A percentile compares a stretch with the other conserved stretches of the same genome.
These are phyloP conservation scores for Tricharina praecox DNA, from an alignment of 495 filamentous ascomycete species.

Conservation along the genomic window DNA sequence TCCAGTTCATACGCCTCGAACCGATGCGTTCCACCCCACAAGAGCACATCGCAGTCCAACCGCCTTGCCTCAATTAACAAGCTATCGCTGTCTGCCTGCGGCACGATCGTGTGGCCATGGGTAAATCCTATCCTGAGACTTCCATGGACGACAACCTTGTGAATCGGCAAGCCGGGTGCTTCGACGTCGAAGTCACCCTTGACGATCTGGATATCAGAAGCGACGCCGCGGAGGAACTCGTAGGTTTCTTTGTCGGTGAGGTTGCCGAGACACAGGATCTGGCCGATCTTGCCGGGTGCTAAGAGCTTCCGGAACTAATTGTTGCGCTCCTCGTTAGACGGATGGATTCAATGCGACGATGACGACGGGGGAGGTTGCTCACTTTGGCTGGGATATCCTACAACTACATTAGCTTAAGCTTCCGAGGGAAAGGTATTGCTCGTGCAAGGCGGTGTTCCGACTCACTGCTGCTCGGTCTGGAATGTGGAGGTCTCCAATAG, in stretches of 20 bases:
- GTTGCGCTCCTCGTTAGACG: constrained; percentile 10
- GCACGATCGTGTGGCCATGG: constrained; percentile 89
- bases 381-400: constrained; percentile 88
- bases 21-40: constrained; percentile 92
- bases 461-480: constrained; percentile 78
- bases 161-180: constrained; percentile 73
- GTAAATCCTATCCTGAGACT: constrained; percentile 88
- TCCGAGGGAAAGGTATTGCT: background rate
- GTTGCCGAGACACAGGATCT: constrained; percentile 94
- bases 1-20: constrained; percentile 99
- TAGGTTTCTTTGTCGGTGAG: constrained; percentile 87
- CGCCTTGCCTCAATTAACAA: constrained; percentile 84
- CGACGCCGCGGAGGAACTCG: constrained; percentile 80
- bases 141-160: constrained; percentile 88
- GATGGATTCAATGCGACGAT: no score
- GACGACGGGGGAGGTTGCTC: constrained; percentile 21
- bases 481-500: constrained; percentile 94
- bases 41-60: constrained; percentile 89
- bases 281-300: constrained; percentile 90
- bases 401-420: constrained; percentile 6
- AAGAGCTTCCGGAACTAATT: constrained; percentile 95
- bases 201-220: constrained; percentile 89
- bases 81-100: constrained; percentile 74
- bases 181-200: constrained; percentile 89
- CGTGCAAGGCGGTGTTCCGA: constrained; percentile 11